Evolutionary conservation across 2,329 filamentous ascomycete species (phyloP).

Genomic region (Chaetomium globosum): DNA sequence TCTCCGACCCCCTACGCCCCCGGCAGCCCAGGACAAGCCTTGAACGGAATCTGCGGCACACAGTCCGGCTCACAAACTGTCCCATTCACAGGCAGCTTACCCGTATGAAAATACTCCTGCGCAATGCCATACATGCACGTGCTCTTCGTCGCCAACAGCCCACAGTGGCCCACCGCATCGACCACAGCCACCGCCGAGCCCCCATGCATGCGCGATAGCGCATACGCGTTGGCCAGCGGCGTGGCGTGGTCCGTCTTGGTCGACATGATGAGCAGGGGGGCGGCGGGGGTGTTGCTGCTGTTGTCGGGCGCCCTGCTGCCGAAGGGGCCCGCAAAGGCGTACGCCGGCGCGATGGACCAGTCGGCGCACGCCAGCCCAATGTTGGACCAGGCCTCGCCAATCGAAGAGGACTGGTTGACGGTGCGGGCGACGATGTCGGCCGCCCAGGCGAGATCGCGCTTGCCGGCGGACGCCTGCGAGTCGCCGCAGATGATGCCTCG

Average conservation of each 20-base stretch:
- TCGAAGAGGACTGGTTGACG: constrained; percentile 18
- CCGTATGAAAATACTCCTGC: constrained; percentile 24
- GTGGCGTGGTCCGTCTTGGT: constrained; percentile 24
- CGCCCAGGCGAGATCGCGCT: constrained; percentile 20
- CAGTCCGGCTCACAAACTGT: constrained; percentile 21
- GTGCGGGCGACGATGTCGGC: background rate
- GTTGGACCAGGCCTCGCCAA: constrained; percentile 24
- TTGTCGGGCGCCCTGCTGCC: constrained; percentile 16
- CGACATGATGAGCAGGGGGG: constrained; percentile 27
- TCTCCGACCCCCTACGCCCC: background rate
- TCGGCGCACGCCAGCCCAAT: constrained; percentile 19
- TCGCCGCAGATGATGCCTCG: constrained; percentile 26
- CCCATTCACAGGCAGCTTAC: constrained; percentile 22
- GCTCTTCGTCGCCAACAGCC: constrained; percentile 21
- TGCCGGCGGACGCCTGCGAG: constrained; percentile 18
- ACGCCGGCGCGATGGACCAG: constrained; percentile 20
- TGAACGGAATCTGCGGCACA: constrained; percentile 19
- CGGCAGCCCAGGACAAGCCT: constrained; percentile 21
- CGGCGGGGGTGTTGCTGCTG: background rate
- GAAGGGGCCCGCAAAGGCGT: constrained; percentile 21
- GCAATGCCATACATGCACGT: constrained; percentile 18
- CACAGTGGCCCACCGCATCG: constrained; percentile 22
- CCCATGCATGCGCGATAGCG: constrained; percentile 15
- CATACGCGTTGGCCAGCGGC: constrained; percentile 25
- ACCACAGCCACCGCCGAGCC: constrained; percentile 23